These are phyloP conservation scores for Effrenium voratum DNA, from an alignment of 73 alveolate species.

Conservation along the genomic window DNA sequence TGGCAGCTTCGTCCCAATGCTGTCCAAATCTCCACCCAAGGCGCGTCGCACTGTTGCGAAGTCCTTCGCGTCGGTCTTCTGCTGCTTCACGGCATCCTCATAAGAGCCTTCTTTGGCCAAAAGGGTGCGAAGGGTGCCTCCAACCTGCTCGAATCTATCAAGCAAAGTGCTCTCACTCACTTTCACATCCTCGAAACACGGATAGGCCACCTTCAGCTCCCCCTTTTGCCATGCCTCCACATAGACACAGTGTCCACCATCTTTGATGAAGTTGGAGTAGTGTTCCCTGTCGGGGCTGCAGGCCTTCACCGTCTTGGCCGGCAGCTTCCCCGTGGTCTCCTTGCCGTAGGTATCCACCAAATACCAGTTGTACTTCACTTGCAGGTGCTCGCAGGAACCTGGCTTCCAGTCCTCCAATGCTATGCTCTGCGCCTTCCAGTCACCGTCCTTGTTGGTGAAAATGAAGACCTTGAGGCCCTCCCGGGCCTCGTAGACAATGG, in stretches of 20 bases:
- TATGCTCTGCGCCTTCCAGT: constrained; percentile 49
- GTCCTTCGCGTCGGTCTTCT: constrained; percentile 24
- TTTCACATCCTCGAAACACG: neutral
- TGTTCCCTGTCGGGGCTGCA: constrained; percentile 65
- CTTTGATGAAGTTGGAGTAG: constrained; percentile 31
- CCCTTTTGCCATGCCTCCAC: constrained; percentile 24
- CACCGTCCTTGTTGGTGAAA: constrained; percentile 4
- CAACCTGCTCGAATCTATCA: constrained; percentile 33
- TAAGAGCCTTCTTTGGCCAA: neutral
- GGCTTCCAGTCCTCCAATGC: neutral
- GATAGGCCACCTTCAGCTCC: constrained; percentile 39
- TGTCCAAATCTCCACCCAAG: too few relatives aligned
- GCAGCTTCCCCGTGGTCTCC: neutral
- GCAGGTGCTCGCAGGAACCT: neutral
- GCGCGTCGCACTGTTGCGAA: neutral
- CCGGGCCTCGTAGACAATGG: constrained; percentile 54
- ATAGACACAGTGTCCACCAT: constrained; percentile 36
- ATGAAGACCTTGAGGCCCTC: constrained; percentile 38
- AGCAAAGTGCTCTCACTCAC: neutral
- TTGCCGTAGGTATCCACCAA: neutral
- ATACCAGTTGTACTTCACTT: constrained; percentile 14
- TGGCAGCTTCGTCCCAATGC: neutral
- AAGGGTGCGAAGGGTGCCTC: constrained; percentile 58
- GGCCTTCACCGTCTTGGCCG: constrained; percentile 40
- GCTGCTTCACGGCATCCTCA: neutral